Conservation (phyloP, 2,329 filamentous ascomycete genomes). For the Trichoderma guizhouense region DNA sequence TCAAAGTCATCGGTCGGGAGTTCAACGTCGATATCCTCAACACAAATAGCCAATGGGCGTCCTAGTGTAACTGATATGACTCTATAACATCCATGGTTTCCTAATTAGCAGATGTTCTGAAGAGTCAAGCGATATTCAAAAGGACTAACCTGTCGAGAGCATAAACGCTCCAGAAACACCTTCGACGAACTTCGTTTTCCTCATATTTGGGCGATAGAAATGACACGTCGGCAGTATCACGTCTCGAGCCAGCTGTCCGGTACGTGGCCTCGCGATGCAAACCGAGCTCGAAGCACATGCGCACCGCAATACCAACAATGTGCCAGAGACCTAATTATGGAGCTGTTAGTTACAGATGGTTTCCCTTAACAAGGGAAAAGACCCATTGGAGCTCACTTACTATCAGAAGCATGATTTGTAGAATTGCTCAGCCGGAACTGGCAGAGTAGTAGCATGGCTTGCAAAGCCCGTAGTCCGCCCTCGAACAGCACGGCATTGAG, state of each 20-base stretch:
- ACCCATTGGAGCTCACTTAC: background rate
- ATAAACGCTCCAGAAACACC: constrained; percentile 44
- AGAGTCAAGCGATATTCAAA: background rate
- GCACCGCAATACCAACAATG: constrained; percentile 40
- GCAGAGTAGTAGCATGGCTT: constrained; percentile 41
- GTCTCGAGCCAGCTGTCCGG: constrained; percentile 14
- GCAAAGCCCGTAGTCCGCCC: constrained; percentile 37
- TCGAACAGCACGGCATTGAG: constrained; percentile 35
- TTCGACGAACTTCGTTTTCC: constrained; percentile 34
- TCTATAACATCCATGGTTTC: background rate
- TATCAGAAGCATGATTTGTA: constrained; percentile 25
- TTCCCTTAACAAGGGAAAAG: background rate
- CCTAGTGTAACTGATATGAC: background rate
- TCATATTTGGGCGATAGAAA: constrained; percentile 18
- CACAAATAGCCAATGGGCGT: constrained; percentile 37
- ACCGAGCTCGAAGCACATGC: constrained; percentile 40
- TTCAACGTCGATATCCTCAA: constrained; percentile 41
- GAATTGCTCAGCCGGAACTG: constrained; percentile 42
- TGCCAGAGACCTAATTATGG: constrained; percentile 42
- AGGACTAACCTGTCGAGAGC: constrained; percentile 32
- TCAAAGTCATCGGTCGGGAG: constrained; percentile 31
- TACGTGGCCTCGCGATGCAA: constrained; percentile 39
- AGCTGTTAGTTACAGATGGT: constrained; percentile 22
- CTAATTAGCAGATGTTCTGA: background rate
- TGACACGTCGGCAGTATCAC: background rate